Conservation (phyloP, 108 stramenopile species). For the Schizochytrium sp. region DNA sequence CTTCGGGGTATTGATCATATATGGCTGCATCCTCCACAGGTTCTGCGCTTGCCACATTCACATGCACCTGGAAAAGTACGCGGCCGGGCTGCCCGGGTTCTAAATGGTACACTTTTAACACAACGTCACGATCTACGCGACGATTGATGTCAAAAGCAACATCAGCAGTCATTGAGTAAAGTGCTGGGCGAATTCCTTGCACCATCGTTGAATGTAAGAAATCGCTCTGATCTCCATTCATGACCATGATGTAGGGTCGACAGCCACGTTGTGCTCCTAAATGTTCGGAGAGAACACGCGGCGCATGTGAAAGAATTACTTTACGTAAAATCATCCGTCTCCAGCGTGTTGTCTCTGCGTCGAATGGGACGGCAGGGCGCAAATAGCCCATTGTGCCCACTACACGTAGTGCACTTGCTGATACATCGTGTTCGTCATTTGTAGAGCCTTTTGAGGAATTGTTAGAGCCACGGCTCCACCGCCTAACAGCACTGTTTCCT, state of each 20-base stretch:
- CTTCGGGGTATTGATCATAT: neutral
- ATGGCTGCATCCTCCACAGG: conserved; percentile 7
- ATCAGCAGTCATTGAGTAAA: neutral
- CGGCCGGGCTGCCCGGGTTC: conserved; percentile 25
- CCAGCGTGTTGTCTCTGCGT: neutral
- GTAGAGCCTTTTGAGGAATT: neutral
- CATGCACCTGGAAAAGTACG: neutral
- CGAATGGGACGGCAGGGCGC: neutral
- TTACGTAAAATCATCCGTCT: conserved; percentile 20
- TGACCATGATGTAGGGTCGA: conserved; percentile 50
- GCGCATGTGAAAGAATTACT: conserved; percentile 47
- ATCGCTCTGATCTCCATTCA: conserved; percentile 51
- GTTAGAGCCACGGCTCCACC: neutral
- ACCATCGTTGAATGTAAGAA: conserved; percentile 55
- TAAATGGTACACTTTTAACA: conserved; percentile 43
- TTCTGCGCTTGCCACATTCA: conserved; percentile 19
- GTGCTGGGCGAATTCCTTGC: neutral
- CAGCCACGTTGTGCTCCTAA: neutral
- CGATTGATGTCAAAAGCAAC: conserved; percentile 28
- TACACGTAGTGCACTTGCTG: neutral
- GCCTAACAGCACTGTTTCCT: neutral
- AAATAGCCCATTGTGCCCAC: neutral
- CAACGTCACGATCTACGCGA: neutral
- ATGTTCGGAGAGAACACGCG: neutral
- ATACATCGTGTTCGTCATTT: neutral